Evolutionary conservation across 2,329 filamentous ascomycete species (phyloP).

Genomic region (Colletotrichum gigasporum): DNA sequence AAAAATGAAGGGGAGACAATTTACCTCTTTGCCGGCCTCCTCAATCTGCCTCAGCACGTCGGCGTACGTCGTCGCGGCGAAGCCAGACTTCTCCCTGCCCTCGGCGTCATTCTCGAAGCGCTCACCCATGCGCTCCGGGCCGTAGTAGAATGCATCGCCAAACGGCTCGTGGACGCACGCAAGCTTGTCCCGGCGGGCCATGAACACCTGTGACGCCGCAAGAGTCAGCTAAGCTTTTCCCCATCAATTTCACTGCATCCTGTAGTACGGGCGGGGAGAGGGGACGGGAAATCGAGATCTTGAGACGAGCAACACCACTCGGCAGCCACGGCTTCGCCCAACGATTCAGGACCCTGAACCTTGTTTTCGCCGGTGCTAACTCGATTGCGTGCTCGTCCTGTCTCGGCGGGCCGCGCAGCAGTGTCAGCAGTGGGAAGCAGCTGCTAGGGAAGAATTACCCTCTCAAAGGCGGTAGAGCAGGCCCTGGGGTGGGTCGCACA

Average conservation of each 20-base stretch:
- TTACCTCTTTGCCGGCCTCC: slow-evolving; percentile 77
- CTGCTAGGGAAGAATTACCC: slow-evolving; percentile 63
- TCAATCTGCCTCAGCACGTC: slow-evolving; percentile 82
- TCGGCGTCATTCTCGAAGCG: slow-evolving; percentile 78
- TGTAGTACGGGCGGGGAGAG: not conserved
- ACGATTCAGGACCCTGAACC: slow-evolving; percentile 28
- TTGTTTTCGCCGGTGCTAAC: slow-evolving; percentile 6
- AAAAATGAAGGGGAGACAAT: slow-evolving; percentile 38
- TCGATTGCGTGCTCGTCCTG: slow-evolving; percentile 7
- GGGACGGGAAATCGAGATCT: not conserved
- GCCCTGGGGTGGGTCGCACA: slow-evolving; percentile 93
- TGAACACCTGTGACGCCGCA: slow-evolving; percentile 78
- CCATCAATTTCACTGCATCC: not conserved
- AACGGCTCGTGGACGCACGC: slow-evolving; percentile 94
- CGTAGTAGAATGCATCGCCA: slow-evolving; percentile 95
- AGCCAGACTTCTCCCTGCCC: slow-evolving; percentile 69
- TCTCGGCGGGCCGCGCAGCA: not conserved
- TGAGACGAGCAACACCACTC: slow-evolving; percentile 12
- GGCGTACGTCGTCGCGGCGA: slow-evolving; percentile 75
- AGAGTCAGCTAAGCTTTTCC: slow-evolving; percentile 7
- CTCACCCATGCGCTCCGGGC: slow-evolving; percentile 84
- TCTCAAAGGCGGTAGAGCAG: slow-evolving; percentile 96
- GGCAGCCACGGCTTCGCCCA: slow-evolving; percentile 7
- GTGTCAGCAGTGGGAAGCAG: not conserved
- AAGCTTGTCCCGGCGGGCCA: slow-evolving; percentile 86